Evolutionary conservation across 768 basidiomycete species (phyloP).

Genomic region (Baorangia bicolor): DNA sequence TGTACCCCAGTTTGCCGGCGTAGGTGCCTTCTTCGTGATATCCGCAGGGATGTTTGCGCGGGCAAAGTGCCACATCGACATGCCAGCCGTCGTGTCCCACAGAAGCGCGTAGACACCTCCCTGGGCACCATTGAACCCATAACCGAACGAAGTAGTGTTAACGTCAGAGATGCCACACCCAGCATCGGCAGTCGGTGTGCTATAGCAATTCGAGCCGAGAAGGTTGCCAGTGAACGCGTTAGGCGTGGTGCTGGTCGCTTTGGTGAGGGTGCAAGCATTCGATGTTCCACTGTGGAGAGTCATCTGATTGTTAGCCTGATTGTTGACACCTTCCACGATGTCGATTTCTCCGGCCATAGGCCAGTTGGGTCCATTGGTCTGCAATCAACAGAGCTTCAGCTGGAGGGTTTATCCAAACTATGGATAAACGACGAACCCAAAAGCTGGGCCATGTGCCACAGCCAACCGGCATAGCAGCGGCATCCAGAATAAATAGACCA

Average conservation of each 20-base stretch:
- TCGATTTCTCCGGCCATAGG: conserved; percentile 64
- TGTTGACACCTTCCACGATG: conserved; percentile 71
- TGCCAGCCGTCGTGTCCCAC: conserved; percentile 48
- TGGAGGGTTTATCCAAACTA: not conserved
- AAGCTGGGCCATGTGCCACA: conserved; percentile 65
- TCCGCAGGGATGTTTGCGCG: conserved; percentile 52
- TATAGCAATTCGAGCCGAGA: conserved; percentile 39
- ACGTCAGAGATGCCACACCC: conserved; percentile 52
- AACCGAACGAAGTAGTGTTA: conserved; percentile 42
- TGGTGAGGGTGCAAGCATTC: conserved; percentile 35
- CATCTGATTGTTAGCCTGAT: conserved; percentile 56
- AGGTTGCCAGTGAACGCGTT: conserved; percentile 20
- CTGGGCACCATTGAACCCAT: conserved; percentile 31
- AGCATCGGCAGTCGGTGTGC: conserved; percentile 38
- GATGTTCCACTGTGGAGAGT: conserved; percentile 58
- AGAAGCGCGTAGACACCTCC: conserved; percentile 58
- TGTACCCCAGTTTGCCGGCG: conserved; percentile 51
- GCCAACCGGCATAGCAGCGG: conserved; percentile 68
- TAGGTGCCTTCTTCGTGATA: conserved; percentile 43
- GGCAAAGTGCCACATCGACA: conserved; percentile 57
- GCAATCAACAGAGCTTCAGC: not conserved
- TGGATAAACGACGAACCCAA: conserved; percentile 34
- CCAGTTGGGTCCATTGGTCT: conserved; percentile 53
- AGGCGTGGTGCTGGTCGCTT: conserved; percentile 9
- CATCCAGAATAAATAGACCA: conserved; percentile 78